Evolutionary conservation across 768 basidiomycete genomes (phyloP), one percentile per base, ranked within the genome.

Genomic region (Hypholoma sublateritium): DNA sequence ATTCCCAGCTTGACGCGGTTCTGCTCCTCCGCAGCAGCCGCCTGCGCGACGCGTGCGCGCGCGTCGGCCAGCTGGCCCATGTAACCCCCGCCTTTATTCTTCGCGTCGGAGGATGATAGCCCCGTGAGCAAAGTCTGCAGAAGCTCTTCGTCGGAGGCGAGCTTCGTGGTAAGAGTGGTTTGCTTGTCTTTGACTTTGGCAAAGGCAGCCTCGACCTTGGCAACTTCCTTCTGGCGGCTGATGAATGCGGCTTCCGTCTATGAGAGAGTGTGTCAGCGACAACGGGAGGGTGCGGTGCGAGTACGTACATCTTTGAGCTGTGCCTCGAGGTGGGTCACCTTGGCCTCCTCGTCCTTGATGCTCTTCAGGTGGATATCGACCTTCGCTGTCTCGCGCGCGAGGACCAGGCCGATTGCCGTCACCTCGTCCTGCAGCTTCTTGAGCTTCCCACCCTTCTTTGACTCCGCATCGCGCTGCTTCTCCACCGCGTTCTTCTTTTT

Each of bases 41-140:
- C 88, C 52, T 91, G 88, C 0, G 93, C 86, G 0, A 89, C 73
- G 2, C 85, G 84, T 1, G 83, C 83, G 63, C 86, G 86, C 0
- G 95, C 91, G 13, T 92, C 87, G 0, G 95, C 91, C 41, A 99
- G 83, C 69, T 98, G 95, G 17, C 95, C 97, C 86, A 98, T 89
- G 71, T 98, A 98, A 0, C 97, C 97, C 2, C 95, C 93, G 9
- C 85, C 83, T 16, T 85, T 82, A 39, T 85, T 86, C 56, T 83
- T 85, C 25, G 78, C 72, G 50, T 80, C 80, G 39, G 76, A 80
- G 4, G 90, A 88, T 1, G 94, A 86, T 9, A 98, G 84, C 43
- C 97, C 97, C 0, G 96, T 98, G 46, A 96, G 79, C 17, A 98
- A 85, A 0, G 93, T 93, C 70, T 98, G 96, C 0, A 98, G 80